phyloP scores from a whole-genome alignment of 805 yeast species.

The Pichia exigua region DNA sequence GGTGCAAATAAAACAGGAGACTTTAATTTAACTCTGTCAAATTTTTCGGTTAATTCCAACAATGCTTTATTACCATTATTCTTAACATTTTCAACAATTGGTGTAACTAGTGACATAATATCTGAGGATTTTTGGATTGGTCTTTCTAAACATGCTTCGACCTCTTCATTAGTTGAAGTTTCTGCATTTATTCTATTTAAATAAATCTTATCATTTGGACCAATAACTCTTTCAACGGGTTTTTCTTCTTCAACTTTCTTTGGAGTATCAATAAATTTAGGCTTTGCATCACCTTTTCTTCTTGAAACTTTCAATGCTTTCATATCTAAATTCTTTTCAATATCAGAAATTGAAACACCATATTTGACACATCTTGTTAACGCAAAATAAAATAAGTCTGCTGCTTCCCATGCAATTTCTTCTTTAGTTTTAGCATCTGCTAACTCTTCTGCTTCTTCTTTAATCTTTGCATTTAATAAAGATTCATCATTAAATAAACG shows the following conservation, averaged over 20 bases:
- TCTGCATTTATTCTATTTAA: conserved; percentile 43
- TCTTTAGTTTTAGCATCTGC: conserved; percentile 67
- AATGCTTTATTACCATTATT: conserved; percentile 78
- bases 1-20: conserved; percentile 83
- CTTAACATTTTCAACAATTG: conserved; percentile 76
- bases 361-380: conserved; percentile 49
- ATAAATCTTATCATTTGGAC: conserved; percentile 34
- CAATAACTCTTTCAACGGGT: conserved; percentile 19
- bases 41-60: conserved; percentile 82
- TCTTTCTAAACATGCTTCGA: conserved; percentile 64
- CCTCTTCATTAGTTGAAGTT: conserved; percentile 34
- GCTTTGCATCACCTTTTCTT: conserved; percentile 93
- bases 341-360: conserved; percentile 74
- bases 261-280: conserved; percentile 44
- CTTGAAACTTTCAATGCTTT: conserved; percentile 84
- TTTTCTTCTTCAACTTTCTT: conserved; percentile 6
- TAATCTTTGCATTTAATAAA: conserved; percentile 76
- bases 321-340: conserved; percentile 75
- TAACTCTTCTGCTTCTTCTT: conserved; percentile 94
- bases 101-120: conserved; percentile 86
- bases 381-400: conserved; percentile 66
- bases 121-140: conserved; percentile 94
- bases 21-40: conserved; percentile 71
- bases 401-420: conserved; percentile 92
- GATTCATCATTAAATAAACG: conserved; percentile 74